These are phyloP conservation scores for Elasticomyces elasticus DNA, from an alignment of 495 filamentous ascomycete genomes.

Conservation along the genomic window DNA sequence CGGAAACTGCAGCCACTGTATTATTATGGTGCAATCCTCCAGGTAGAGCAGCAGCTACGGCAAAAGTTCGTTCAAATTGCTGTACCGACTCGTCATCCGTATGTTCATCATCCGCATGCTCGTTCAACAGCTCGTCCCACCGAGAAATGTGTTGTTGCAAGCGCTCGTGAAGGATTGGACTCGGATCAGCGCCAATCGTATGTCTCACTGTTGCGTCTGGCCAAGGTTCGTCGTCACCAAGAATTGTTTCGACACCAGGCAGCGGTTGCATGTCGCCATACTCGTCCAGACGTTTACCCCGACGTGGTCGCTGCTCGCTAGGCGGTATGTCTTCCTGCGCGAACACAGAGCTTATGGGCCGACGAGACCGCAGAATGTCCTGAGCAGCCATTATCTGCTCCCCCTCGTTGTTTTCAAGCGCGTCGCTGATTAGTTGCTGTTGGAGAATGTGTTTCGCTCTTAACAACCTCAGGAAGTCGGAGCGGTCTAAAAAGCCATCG, in stretches of 20 bases:
- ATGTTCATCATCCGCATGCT: not conserved
- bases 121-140: slow-evolving; percentile 43
- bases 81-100: no score
- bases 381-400: slow-evolving; percentile 32
- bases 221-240: slow-evolving; percentile 14
- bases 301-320: slow-evolving; percentile 4
- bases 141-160: slow-evolving; percentile 51
- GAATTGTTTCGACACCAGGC: slow-evolving; percentile 13
- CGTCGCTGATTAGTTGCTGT: slow-evolving; percentile 73
- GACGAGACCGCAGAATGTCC: slow-evolving; percentile 17
- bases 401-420: slow-evolving; percentile 72
- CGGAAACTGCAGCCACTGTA: not conserved
- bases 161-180: slow-evolving; percentile 52
- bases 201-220: slow-evolving; percentile 31
- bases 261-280: slow-evolving; percentile 14
- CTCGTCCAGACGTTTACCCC: slow-evolving; percentile 17
- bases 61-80: no score
- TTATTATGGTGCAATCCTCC: not conserved
- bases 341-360: slow-evolving; percentile 32
- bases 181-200: slow-evolving; percentile 31
- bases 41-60: not conserved
- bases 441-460: slow-evolving; percentile 79
- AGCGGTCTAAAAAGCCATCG: slow-evolving; percentile 77
- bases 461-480: slow-evolving; percentile 88
- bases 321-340: slow-evolving; percentile 22